A percentile compares a stretch with the other conserved stretches of the same genome.
phyloP scores from a whole-genome alignment of 768 basidiomycete species.

The Gloeostereum incarnatum region DNA sequence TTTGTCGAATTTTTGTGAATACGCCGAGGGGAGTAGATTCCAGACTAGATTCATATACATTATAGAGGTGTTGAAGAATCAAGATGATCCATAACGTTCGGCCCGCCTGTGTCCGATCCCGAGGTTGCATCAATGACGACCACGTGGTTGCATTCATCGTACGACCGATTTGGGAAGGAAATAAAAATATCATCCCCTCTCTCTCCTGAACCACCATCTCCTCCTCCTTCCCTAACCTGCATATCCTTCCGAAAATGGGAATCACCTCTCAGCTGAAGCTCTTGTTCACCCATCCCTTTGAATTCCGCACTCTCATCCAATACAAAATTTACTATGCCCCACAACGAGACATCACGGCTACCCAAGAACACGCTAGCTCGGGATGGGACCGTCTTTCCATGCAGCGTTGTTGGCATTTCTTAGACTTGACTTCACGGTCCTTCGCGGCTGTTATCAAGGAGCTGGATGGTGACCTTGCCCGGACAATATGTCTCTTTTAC shows the following conservation, averaged over 20 bases:
- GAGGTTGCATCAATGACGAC: too few relatives aligned
- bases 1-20: too few relatives aligned
- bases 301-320: conserved; percentile 77
- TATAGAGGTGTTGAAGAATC: too few relatives aligned
- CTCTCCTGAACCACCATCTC: too few relatives aligned
- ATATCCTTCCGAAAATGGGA: conserved; percentile 43
- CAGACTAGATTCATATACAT: too few relatives aligned
- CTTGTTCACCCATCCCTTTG: conserved; percentile 69
- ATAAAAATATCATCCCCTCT: too few relatives aligned
- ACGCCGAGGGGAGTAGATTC: too few relatives aligned
- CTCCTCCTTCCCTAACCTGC: too few relatives aligned
- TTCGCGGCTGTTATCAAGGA: conserved; percentile 94
- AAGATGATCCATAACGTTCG: too few relatives aligned
- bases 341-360: conserved; percentile 73
- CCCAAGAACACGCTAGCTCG: conserved; percentile 69
- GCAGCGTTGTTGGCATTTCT: conserved; percentile 83
- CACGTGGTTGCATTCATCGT: too few relatives aligned
- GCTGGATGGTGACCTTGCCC: conserved; percentile 87
- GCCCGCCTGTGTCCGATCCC: too few relatives aligned
- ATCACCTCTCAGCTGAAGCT: conserved; percentile 54
- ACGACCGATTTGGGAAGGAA: too few relatives aligned
- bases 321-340: conserved; percentile 77
- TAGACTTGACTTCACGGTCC: conserved; percentile 83
- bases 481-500: conserved; percentile 91
- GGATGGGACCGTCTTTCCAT: conserved; percentile 85